These are phyloP conservation scores for Basipetospora chlamydospora DNA, from an alignment of 2,329 filamentous ascomycete genomes.

Conservation along the genomic window DNA sequence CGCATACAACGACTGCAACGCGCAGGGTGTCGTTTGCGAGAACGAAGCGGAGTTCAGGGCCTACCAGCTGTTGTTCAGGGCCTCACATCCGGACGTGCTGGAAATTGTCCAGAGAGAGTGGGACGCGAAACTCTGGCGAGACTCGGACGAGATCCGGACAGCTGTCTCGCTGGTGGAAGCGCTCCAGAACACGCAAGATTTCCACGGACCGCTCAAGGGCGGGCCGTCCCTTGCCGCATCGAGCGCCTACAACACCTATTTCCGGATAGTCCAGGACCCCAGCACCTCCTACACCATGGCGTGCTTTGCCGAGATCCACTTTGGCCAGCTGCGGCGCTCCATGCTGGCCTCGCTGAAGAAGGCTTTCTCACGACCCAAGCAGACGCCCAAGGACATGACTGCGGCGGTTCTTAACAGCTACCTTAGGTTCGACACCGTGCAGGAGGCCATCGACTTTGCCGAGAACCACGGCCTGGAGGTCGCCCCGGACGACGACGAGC, in stretches of 20 bases:
- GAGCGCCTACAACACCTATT: conserved; percentile 38
- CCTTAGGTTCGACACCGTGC: conserved; percentile 52
- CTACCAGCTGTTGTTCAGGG: conserved; percentile 50
- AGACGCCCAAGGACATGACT: conserved; percentile 45
- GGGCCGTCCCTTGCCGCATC: conserved; percentile 32
- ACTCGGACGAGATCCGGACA: conserved; percentile 44
- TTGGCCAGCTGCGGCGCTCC: conserved; percentile 43
- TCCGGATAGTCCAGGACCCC: conserved; percentile 41
- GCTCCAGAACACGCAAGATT: conserved; percentile 41
- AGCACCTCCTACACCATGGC: conserved; percentile 54
- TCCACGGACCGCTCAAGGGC: conserved; percentile 42
- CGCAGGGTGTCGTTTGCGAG: conserved; percentile 39
- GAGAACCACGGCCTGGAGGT: conserved; percentile 42
- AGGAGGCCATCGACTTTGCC: conserved; percentile 52
- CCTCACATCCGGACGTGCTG: conserved; percentile 40
- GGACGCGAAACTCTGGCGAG: conserved; percentile 37
- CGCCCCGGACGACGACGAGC: conserved; percentile 18
- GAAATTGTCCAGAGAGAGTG: conserved; percentile 39
- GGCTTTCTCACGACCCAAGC: conserved; percentile 40
- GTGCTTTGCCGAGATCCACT: conserved; percentile 54
- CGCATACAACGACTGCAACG: conserved; percentile 49
- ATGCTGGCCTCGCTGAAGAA: conserved; percentile 40
- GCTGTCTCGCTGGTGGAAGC: conserved; percentile 46
- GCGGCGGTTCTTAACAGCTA: conserved; percentile 38
- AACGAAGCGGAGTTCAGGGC: conserved; percentile 54